Conservation (phyloP, 2,329 filamentous ascomycete genomes). For the Phaeoacremonium minimum region DNA sequence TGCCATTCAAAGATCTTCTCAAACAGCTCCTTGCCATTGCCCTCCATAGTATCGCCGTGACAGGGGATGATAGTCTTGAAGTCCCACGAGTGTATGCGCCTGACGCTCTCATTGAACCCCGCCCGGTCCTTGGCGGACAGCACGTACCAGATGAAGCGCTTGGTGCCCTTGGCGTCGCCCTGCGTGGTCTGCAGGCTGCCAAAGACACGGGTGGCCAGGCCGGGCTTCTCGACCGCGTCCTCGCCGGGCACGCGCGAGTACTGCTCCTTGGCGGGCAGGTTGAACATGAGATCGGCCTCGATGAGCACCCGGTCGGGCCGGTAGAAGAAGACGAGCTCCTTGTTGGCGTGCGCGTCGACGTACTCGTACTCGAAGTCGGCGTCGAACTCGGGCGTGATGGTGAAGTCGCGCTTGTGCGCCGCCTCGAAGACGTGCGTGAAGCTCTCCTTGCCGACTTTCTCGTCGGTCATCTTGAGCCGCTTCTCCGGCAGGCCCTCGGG, state of each 20-base stretch:
- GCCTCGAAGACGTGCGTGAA: constrained; percentile 67
- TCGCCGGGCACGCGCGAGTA: constrained; percentile 58
- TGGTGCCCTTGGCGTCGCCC: constrained; percentile 68
- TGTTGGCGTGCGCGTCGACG: constrained; percentile 73
- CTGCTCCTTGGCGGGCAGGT: constrained; percentile 83
- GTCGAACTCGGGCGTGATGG: constrained; percentile 75
- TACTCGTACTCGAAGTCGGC: constrained; percentile 83
- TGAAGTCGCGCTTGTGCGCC: constrained; percentile 45
- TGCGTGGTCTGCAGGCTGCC: constrained; percentile 54
- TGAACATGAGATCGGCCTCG: constrained; percentile 88
- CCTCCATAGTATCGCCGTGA: constrained; percentile 85
- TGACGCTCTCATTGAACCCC: constrained; percentile 67
- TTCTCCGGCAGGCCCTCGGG: constrained; percentile 82
- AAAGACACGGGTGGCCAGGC: constrained; percentile 38
- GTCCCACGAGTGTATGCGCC: constrained; percentile 72
- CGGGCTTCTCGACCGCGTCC: constrained; percentile 25
- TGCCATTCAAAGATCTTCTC: constrained; percentile 81
- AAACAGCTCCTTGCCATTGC: constrained; percentile 68
- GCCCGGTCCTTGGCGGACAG: constrained; percentile 54
- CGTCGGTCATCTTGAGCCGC: constrained; percentile 56
- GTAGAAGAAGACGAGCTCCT: constrained; percentile 85
- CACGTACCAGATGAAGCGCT: constrained; percentile 78
- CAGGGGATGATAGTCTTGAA: constrained; percentile 85
- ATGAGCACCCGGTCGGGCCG: constrained; percentile 76
- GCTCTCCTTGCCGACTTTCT: constrained; percentile 46